Conservation (phyloP, 1,139 yeast species). For the Barnettozyma hawaiiensis region DNA sequence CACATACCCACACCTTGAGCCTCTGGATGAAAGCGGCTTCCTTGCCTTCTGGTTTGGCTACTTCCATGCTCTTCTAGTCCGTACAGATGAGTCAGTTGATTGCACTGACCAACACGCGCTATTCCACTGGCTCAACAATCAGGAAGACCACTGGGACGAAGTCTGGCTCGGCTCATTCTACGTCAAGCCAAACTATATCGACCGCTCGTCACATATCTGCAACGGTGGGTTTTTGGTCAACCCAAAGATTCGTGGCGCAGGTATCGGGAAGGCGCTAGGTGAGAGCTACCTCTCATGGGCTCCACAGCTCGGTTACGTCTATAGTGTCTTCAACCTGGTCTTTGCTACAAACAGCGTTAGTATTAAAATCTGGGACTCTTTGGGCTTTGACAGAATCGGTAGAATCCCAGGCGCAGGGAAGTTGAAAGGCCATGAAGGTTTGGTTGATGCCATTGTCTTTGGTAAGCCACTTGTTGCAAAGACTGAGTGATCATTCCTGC, state of each 20-base stretch:
- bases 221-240: slow-evolving; percentile 75
- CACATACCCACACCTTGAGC: slow-evolving; percentile 71
- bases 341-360: slow-evolving; percentile 70
- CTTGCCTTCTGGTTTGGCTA: slow-evolving; percentile 80
- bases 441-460: slow-evolving; percentile 62
- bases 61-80: slow-evolving; percentile 49
- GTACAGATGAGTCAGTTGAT: neutral
- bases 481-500: neutral
- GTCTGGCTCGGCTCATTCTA: slow-evolving; percentile 61
- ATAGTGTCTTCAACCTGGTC: slow-evolving; percentile 79
- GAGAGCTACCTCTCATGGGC: slow-evolving; percentile 57
- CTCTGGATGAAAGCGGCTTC: slow-evolving; percentile 59
- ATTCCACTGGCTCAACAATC: slow-evolving; percentile 28
- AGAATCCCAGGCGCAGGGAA: slow-evolving; percentile 59
- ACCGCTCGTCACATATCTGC: slow-evolving; percentile 73
- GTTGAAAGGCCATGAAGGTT: slow-evolving; percentile 52
- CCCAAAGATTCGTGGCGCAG: slow-evolving; percentile 46
- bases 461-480: slow-evolving; percentile 47
- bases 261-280: slow-evolving; percentile 60
- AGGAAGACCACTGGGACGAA: slow-evolving; percentile 36
- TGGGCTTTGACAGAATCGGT: slow-evolving; percentile 74
- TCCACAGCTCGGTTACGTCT: slow-evolving; percentile 64
- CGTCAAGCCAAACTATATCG: slow-evolving; percentile 72
- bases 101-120: neutral
- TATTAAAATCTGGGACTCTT: slow-evolving; percentile 61